These are phyloP conservation scores for Colletotrichum lupini DNA, from an alignment of 2,329 filamentous ascomycete genomes.

Conservation along the genomic window DNA sequence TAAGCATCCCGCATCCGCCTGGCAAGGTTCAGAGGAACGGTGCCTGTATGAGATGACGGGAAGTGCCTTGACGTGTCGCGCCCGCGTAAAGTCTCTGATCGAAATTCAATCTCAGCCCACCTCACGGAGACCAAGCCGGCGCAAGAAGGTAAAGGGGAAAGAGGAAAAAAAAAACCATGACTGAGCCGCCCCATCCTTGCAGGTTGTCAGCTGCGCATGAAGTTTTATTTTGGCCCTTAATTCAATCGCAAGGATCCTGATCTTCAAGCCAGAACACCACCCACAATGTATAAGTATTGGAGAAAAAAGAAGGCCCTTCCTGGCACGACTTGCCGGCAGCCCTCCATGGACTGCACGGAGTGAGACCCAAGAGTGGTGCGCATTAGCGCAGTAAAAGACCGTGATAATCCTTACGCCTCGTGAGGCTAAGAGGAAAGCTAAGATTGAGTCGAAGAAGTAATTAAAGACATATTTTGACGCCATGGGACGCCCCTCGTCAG, in stretches of 20 bases:
- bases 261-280: background rate
- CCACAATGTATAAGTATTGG: background rate
- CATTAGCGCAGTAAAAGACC: background rate
- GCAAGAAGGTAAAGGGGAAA: background rate
- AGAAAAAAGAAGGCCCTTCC: background rate
- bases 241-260: constrained; percentile 19
- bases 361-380: background rate
- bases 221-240: constrained; percentile 21
- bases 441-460: constrained; percentile 1
- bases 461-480: constrained; percentile 11
- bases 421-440: background rate
- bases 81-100: constrained; percentile 11
- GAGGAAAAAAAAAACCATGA: background rate
- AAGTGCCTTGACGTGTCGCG: constrained; percentile 29
- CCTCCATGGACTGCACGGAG: background rate
- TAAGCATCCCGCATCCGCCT: background rate
- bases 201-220: constrained; percentile 13
- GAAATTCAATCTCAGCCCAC: constrained; percentile 28
- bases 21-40: constrained; percentile 25
- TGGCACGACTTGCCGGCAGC: background rate
- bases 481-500: constrained; percentile 21
- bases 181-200: constrained; percentile 30
- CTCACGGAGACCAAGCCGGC: background rate
- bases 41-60: constrained; percentile 34
- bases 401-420: background rate